Conservation (phyloP, 2,329 filamentous ascomycete genomes). For the Diaporthe citrichinensis region DNA sequence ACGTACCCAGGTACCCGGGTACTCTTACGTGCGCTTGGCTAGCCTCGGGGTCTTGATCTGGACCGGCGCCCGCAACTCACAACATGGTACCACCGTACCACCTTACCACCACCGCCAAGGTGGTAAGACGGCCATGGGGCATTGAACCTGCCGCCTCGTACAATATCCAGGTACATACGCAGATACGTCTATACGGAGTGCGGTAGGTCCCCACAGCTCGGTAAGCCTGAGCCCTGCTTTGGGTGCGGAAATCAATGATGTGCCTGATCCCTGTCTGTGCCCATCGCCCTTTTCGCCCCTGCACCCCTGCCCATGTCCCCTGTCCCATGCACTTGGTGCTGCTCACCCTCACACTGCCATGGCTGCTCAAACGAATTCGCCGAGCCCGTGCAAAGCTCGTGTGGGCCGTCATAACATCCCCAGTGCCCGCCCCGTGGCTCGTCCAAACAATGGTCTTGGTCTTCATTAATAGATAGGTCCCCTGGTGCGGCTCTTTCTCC, state of each 20-base stretch:
- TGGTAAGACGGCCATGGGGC: slow-evolving; percentile 8
- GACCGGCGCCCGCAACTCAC: neutral
- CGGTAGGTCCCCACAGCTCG: slow-evolving; percentile 17
- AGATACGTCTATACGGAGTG: neutral
- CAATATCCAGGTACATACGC: neutral
- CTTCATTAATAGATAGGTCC: slow-evolving; percentile 26
- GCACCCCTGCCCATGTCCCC: neutral
- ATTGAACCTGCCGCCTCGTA: neutral
- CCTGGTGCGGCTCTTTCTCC: neutral
- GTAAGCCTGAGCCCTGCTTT: slow-evolving; percentile 15
- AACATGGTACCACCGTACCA: slow-evolving; percentile 1
- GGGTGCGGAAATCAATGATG: slow-evolving; percentile 22
- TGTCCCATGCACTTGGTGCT: neutral
- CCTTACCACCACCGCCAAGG: neutral
- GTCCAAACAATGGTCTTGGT: neutral
- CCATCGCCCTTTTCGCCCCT: slow-evolving; percentile 6
- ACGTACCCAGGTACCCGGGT: neutral
- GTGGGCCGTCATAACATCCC: neutral
- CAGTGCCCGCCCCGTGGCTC: slow-evolving; percentile 8
- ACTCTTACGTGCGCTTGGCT: neutral
- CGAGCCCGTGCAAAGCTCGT: slow-evolving; percentile 16
- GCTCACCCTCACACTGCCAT: slow-evolving; percentile 14
- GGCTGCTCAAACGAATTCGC: slow-evolving; percentile 12
- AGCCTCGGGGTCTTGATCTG: slow-evolving; percentile 17
- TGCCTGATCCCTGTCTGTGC: neutral